Percentiles rank a stretch among this genome's conserved stretches.
Evolutionary conservation across 1,284 basidiomycete species (phyloP).

Genomic region (Tylopilus orsonianus): DNA sequence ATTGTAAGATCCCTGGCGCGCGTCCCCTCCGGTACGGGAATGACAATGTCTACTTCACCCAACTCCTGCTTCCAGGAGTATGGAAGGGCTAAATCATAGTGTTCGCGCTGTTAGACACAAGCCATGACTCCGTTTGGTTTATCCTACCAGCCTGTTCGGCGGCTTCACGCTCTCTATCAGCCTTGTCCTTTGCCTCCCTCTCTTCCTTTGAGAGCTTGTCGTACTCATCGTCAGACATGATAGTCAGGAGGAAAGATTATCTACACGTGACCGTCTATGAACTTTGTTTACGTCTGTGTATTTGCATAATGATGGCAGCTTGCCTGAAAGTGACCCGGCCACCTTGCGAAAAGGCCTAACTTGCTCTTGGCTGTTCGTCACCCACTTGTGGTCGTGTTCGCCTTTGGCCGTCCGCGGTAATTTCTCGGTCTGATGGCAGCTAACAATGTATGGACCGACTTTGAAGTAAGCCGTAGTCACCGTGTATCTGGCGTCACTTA

Average conservation of each 20-base stretch:
- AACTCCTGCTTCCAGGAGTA: slow-evolving; percentile 94
- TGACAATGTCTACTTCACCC: slow-evolving; percentile 79
- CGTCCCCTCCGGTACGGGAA: slow-evolving; percentile 88
- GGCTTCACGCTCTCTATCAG: slow-evolving; percentile 66
- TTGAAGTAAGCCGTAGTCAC: slow-evolving; percentile 30
- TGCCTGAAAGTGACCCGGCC: slow-evolving; percentile 17
- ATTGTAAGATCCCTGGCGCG: slow-evolving; percentile 77
- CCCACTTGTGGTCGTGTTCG: slow-evolving; percentile 15
- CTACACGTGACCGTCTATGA: slow-evolving; percentile 28
- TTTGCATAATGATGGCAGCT: slow-evolving; percentile 19
- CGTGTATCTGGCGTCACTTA: slow-evolving; percentile 16
- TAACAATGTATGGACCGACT: slow-evolving; percentile 36
- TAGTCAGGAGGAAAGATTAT: slow-evolving; percentile 24
- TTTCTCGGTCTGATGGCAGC: slow-evolving; percentile 27
- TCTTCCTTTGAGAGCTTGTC: slow-evolving; percentile 81
- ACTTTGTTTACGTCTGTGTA: slow-evolving; percentile 33
- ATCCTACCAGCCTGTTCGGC: slow-evolving; percentile 82
- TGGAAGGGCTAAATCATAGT: slow-evolving; percentile 65
- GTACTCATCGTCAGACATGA: slow-evolving; percentile 59
- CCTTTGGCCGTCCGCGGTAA: slow-evolving; percentile 6
- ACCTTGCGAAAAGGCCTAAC: slow-evolving; percentile 10
- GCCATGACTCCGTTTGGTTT: not conserved
- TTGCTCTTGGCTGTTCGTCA: slow-evolving; percentile 8
- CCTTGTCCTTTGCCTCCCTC: slow-evolving; percentile 69
- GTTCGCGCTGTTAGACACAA: slow-evolving; percentile 19